Conservation (phyloP, 2,329 filamentous ascomycete species). For the Phyllosticta citriasiana region DNA sequence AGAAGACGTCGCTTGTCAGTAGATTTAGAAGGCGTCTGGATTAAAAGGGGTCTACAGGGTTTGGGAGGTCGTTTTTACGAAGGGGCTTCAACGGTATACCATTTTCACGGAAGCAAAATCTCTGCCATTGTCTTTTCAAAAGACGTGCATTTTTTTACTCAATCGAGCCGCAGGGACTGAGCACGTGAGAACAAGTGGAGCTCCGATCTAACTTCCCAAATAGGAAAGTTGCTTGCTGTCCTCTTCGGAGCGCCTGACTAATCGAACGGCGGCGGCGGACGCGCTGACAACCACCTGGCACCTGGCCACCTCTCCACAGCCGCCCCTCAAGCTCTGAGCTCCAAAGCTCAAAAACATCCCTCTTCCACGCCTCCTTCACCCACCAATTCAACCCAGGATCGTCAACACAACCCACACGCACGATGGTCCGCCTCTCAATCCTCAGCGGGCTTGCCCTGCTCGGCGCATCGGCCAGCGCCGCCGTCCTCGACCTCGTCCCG, state of each 20-base stretch:
- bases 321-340: background rate
- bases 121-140: background rate
- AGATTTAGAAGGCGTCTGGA: background rate
- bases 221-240: background rate
- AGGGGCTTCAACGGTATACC: background rate
- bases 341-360: background rate
- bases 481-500: constrained; percentile 82
- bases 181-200: background rate
- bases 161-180: background rate
- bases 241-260: background rate
- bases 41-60: background rate
- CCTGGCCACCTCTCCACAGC: background rate
- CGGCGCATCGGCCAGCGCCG: constrained; percentile 44
- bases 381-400: background rate
- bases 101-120: background rate
- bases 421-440: constrained; percentile 17
- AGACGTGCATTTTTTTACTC: background rate
- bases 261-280: background rate
- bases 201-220: background rate
- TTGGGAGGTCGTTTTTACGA: background rate
- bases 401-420: background rate
- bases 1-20: background rate
- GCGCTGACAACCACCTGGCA: background rate
- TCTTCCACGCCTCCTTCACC: background rate
- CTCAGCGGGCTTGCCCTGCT: constrained; percentile 23